These are phyloP conservation scores for Heritiera littoralis DNA, from an alignment of 345 rosid species.

Conservation along the genomic window DNA sequence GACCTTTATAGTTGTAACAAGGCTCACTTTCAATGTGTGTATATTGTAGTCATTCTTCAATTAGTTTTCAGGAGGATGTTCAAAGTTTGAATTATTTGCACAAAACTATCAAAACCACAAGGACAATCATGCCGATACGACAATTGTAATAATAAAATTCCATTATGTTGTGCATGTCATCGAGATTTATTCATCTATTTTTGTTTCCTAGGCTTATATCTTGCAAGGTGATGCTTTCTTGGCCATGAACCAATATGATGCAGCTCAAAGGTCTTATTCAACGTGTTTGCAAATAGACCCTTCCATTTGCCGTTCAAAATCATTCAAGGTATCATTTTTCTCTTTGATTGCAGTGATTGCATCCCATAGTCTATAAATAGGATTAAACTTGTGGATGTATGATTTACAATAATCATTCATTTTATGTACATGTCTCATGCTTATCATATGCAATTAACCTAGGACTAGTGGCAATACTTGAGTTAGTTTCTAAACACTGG, in stretches of 20 bases:
- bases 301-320: constrained; percentile 63
- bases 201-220: constrained; percentile 53
- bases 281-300: constrained; percentile 65
- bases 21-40: too few species aligned
- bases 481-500: background rate
- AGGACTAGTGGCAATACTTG: background rate
- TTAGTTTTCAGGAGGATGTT: background rate
- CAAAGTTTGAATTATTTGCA: background rate
- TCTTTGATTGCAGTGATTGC: background rate
- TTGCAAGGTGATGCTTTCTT: constrained; percentile 79
- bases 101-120: background rate
- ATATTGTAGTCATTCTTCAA: background rate
- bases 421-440: background rate
- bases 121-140: background rate
- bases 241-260: constrained; percentile 61
- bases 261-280: constrained; percentile 66
- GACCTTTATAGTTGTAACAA: too few species aligned
- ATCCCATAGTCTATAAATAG: background rate
- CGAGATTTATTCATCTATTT: background rate
- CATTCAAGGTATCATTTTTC: constrained; percentile 61
- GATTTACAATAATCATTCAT: background rate
- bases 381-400: background rate
- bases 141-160: background rate
- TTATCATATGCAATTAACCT: background rate
- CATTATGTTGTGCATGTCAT: background rate